Evolutionary conservation across 2,329 filamentous ascomycete species (phyloP).

Genomic region (Dactylonectria estremocensis): DNA sequence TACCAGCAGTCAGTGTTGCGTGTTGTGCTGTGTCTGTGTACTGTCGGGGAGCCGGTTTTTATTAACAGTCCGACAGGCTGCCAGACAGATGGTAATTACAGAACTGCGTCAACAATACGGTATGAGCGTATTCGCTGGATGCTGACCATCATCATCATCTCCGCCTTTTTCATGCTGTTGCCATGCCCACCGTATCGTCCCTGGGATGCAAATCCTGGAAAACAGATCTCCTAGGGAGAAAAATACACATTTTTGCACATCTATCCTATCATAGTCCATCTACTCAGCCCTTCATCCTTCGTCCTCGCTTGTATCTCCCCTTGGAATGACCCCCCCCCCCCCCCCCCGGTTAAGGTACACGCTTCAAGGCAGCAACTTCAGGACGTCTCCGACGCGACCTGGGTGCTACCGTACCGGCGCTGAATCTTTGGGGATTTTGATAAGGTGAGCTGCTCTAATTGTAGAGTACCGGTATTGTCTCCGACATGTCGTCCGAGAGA

Average conservation of each 20-base stretch:
- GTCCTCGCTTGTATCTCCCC: not conserved
- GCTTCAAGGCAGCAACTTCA: not conserved
- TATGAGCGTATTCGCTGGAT: not conserved
- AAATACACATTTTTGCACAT: not conserved
- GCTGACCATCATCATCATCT: slow-evolving; percentile 5
- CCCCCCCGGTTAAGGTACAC: no score
- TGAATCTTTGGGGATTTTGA: slow-evolving; percentile 3
- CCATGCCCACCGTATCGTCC: not conserved
- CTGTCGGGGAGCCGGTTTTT: slow-evolving; percentile 29
- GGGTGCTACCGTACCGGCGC: not conserved
- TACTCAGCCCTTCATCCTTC: no score
- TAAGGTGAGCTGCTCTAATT: not conserved
- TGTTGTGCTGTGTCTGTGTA: not conserved
- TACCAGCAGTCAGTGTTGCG: not conserved
- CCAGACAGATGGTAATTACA: no score
- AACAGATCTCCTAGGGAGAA: not conserved
- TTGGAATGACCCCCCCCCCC: not conserved
- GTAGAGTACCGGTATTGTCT: not conserved
- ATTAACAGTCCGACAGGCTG: slow-evolving; percentile 25
- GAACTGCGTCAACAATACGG: not conserved
- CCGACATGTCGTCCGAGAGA: not conserved
- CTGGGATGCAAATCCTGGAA: not conserved
- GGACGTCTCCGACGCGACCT: not conserved
- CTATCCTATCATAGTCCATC: not conserved
- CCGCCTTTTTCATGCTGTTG: slow-evolving; percentile 9